Conservation (phyloP, 2,329 filamentous ascomycete species). For the Penicillium sp. region DNA sequence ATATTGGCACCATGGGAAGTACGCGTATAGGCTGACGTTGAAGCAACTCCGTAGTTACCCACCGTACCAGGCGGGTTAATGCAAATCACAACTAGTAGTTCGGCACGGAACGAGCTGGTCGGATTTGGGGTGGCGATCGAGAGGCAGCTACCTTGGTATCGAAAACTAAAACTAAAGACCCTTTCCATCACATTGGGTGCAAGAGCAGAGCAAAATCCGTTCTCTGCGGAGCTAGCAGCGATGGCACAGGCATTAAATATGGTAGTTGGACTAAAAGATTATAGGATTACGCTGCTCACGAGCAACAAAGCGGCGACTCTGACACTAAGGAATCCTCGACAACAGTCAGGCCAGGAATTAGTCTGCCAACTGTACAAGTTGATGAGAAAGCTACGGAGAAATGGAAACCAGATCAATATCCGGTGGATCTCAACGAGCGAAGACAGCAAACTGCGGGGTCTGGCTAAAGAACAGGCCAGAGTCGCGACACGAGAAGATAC, state of each 20-base stretch:
- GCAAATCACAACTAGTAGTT: constrained; percentile 19
- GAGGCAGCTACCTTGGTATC: constrained; percentile 29
- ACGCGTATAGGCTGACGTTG: constrained; percentile 1
- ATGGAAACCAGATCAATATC: constrained; percentile 21
- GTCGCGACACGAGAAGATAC: constrained; percentile 22
- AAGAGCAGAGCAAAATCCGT: constrained; percentile 25
- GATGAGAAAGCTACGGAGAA: constrained; percentile 19
- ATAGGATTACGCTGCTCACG: constrained; percentile 19
- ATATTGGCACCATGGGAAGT: constrained; percentile 6
- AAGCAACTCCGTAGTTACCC: neutral
- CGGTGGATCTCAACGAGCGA: constrained; percentile 16
- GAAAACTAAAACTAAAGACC: constrained; percentile 20
- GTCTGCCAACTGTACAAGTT: constrained; percentile 22
- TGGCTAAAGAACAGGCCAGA: constrained; percentile 24
- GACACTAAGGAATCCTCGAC: constrained; percentile 12
- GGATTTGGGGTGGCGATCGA: constrained; percentile 25
- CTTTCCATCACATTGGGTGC: constrained; percentile 17
- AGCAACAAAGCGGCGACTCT: constrained; percentile 27
- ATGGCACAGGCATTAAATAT: constrained; percentile 21
- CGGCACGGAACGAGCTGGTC: constrained; percentile 17
- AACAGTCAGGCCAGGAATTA: constrained; percentile 12
- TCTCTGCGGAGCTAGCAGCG: constrained; percentile 24
- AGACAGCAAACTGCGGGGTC: constrained; percentile 14
- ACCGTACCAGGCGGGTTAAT: constrained; percentile 2
- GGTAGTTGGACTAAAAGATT: constrained; percentile 17